Conservation (phyloP, 225 moss, liverwort and hornwort species). For the Sphagnum contortum region DNA sequence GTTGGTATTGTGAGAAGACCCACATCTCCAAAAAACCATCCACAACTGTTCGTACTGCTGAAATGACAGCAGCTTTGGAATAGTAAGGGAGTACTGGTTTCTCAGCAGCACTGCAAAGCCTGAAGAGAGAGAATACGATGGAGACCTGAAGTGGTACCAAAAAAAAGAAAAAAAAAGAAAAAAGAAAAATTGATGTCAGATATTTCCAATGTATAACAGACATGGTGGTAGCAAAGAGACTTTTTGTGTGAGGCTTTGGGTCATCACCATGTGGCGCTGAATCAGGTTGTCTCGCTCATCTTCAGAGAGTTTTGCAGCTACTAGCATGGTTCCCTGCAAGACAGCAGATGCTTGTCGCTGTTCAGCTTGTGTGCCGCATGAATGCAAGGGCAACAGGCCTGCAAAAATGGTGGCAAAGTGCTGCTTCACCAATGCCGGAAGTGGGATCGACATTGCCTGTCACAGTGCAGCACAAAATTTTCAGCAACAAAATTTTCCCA, state of each 20-base stretch:
- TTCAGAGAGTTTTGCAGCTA: conserved; percentile 64
- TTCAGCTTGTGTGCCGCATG: conserved; percentile 33
- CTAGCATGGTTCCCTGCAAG: conserved; percentile 63
- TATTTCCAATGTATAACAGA: not conserved
- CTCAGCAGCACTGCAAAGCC: conserved; percentile 54
- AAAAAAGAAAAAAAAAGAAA: not conserved
- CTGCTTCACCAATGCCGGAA: conserved; percentile 55
- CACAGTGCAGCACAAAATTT: not conserved
- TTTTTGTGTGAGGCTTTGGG: no score
- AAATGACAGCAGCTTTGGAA: conserved; percentile 41
- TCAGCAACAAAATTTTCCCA: no score
- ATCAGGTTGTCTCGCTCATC: conserved; percentile 83
- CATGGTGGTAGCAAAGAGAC: no score
- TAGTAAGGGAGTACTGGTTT: conserved; percentile 50
- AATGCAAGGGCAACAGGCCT: conserved; percentile 68
- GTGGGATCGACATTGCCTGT: conserved; percentile 38
- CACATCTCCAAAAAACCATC: conserved; percentile 93
- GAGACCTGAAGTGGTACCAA: conserved; percentile 45
- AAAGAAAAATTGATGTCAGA: not conserved
- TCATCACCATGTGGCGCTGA: conserved; percentile 64
- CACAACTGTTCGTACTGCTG: conserved; percentile 64
- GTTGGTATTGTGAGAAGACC: no score
- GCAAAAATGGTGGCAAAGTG: conserved; percentile 77
- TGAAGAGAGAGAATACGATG: conserved; percentile 67
- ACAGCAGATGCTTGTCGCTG: conserved; percentile 56